A percentile compares a stretch with the other conserved stretches of the same genome.
Conservation (phyloP, 139 green algal species). For the Eudorina sp. region DNA sequence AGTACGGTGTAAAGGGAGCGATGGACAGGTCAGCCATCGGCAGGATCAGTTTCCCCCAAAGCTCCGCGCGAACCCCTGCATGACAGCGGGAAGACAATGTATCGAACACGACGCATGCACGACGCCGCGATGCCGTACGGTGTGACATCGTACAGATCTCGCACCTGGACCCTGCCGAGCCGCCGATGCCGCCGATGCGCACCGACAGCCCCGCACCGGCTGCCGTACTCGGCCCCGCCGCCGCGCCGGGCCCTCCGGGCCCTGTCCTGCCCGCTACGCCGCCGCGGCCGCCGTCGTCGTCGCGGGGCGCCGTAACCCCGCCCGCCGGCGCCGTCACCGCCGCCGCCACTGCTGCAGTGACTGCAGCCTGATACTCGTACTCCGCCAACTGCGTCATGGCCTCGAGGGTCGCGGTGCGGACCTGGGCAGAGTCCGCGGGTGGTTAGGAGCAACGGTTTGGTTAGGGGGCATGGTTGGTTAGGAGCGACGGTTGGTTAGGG, state of each 20-base stretch:
- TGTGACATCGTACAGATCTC: no score
- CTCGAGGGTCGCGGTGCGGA: not conserved
- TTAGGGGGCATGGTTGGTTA: no score
- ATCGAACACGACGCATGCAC: no score
- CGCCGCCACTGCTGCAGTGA: not conserved
- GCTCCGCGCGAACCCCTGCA: no score
- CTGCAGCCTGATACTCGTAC: not conserved
- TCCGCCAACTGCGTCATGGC: constrained; percentile 24
- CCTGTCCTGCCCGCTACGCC: not conserved
- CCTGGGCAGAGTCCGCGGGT: not conserved
- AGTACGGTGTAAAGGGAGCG: no score
- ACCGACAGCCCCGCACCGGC: constrained; percentile 17
- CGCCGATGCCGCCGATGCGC: constrained; percentile 35
- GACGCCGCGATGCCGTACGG: no score
- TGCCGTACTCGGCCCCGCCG: not conserved
- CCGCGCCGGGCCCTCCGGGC: not conserved
- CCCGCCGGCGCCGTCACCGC: not conserved
- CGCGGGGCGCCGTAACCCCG: not conserved
- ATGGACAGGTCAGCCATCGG: no score
- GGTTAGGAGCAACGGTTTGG: no score
- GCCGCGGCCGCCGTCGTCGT: not conserved
- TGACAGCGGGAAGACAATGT: no score
- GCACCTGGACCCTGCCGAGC: not conserved
- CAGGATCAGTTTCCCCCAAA: no score
- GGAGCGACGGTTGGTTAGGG: no score